Conservation (phyloP, 2,329 filamentous ascomycete species). For the Penicillium decumbens region DNA sequence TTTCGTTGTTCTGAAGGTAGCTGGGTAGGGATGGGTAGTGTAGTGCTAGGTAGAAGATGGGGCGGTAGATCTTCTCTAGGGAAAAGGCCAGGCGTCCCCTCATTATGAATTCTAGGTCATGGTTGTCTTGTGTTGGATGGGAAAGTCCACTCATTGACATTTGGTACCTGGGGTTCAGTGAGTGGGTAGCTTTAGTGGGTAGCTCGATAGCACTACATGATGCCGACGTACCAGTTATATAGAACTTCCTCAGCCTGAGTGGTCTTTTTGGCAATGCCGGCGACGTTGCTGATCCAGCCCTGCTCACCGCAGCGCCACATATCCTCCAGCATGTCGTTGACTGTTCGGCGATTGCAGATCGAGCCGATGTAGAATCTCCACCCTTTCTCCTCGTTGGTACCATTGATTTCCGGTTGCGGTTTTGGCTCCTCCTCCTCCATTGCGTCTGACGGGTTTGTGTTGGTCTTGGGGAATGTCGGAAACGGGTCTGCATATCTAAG, state of each 20-base stretch:
- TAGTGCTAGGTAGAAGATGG: constrained; percentile 21
- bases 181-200: neutral
- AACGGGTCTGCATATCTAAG: constrained; percentile 21
- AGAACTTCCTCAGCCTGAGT: constrained; percentile 16
- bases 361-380: constrained; percentile 24
- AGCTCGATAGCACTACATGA: neutral
- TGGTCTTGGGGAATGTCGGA: constrained; percentile 13
- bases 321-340: constrained; percentile 22
- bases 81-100: constrained; percentile 13
- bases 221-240: constrained; percentile 15
- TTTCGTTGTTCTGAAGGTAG: constrained; percentile 10
- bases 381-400: constrained; percentile 20
- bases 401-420: constrained; percentile 4
- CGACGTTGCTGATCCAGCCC: constrained; percentile 18
- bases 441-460: constrained; percentile 8
- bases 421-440: constrained; percentile 11
- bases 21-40: constrained; percentile 19
- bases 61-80: constrained; percentile 21
- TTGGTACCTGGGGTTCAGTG: constrained; percentile 13
- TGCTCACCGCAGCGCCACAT: constrained; percentile 22
- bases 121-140: constrained; percentile 4
- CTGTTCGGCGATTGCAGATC: constrained; percentile 23
- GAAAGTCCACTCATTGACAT: constrained; percentile 10
- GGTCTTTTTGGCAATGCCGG: constrained; percentile 11
- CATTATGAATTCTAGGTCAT: constrained; percentile 18